Evolutionary conservation across 2,329 filamentous ascomycete genomes (phyloP).

Genomic region (Colletotrichum plurivorum): DNA sequence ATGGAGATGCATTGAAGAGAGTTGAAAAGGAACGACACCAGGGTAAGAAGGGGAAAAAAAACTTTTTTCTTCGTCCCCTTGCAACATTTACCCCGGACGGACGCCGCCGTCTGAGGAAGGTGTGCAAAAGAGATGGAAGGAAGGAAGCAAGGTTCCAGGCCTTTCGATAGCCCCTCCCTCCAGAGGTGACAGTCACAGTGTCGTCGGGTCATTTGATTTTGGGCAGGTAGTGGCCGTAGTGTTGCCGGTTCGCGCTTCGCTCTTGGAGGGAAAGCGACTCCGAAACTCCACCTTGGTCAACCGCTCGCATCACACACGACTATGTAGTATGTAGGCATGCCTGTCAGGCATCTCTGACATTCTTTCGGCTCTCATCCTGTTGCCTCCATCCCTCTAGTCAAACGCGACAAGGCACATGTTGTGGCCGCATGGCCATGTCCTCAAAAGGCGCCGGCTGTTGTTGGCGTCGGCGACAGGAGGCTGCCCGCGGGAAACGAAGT

Average conservation of each 20-base stretch:
- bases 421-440: slow-evolving; percentile 5
- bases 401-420: slow-evolving; percentile 7
- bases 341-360: slow-evolving; percentile 15
- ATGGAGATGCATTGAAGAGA: too few species aligned
- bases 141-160: slow-evolving; percentile 19
- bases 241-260: not conserved
- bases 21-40: too few species aligned
- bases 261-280: not conserved
- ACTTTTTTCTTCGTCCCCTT: slow-evolving; percentile 2
- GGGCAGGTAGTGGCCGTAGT: too few species aligned
- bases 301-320: too few species aligned
- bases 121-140: not conserved
- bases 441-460: not conserved
- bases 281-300: not conserved
- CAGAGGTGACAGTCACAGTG: slow-evolving; percentile 3
- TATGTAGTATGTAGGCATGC: not conserved
- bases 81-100: slow-evolving; percentile 20
- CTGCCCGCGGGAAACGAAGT: not conserved
- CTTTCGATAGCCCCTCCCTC: slow-evolving; percentile 14
- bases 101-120: slow-evolving; percentile 12
- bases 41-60: not conserved
- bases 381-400: not conserved
- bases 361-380: not conserved
- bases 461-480: not conserved
- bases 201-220: not conserved